Conservation (phyloP, 305 asterid species). For the Rubia peregrina region DNA sequence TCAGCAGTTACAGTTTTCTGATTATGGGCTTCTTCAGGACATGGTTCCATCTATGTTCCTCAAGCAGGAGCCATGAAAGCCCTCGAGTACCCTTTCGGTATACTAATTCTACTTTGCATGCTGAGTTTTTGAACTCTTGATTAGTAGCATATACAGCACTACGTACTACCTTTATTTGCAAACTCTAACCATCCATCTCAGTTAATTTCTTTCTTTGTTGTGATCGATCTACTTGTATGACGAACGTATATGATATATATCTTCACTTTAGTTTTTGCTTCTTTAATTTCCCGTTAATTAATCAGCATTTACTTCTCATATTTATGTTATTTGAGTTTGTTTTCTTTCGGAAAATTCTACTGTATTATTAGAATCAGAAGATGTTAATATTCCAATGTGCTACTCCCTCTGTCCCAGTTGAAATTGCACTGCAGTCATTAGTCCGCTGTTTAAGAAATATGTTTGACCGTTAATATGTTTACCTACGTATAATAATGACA, state of each 20-base stretch:
- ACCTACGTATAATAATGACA: no score
- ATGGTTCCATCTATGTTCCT: slow-evolving; percentile 38
- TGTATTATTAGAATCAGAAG: no score
- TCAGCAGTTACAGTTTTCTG: slow-evolving; percentile 35
- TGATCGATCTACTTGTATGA: not conserved
- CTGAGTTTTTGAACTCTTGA: not conserved
- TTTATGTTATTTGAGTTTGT: not conserved
- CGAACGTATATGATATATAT: not conserved
- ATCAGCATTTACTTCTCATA: not conserved
- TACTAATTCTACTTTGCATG: not conserved
- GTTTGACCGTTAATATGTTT: no score
- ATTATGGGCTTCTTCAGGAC: slow-evolving; percentile 55
- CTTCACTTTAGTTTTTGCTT: not conserved
- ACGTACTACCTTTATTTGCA: not conserved
- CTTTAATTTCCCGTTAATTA: not conserved
- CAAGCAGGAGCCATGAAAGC: slow-evolving; percentile 37
- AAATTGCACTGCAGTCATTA: no score
- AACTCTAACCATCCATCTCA: slow-evolving; percentile 2
- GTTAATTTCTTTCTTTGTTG: not conserved
- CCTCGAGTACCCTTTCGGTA: not conserved
- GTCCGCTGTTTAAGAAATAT: no score
- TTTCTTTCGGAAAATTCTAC: not conserved
- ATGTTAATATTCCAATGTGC: no score
- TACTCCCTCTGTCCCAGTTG: no score
- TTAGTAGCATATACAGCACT: not conserved